Base-by-base conservation (phyloP, 179 eudicot genomes). In the Beta macrorhiza region DNA sequence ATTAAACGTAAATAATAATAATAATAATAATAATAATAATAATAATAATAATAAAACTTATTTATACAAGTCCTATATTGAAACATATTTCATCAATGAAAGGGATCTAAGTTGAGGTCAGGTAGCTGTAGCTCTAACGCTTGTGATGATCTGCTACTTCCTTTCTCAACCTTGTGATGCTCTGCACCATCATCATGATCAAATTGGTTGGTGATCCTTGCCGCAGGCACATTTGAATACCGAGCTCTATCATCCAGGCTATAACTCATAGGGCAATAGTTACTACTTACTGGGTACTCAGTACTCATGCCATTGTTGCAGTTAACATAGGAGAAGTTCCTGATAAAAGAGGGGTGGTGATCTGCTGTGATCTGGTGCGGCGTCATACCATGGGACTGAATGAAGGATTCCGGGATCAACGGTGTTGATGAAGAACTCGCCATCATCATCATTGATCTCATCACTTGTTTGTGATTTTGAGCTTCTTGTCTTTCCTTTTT, bases 231-330 rank as follows among this genome's bases (percentile, higher is more conserved):
- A 83, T 53, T 20, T 7, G 62, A 64, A 19, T 55, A 20, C 14
- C 0, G 20, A 55, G 78, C 65, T 16, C 70, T 70, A 22, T 65
- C 79, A 32, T 65, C 64, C 67, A 57, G 4, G 0, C 62, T 69
- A 67, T 76, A 77, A 73, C 84, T 84, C 7, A 79, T 83, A 0
- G 81, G 79, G 84, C 86, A 84, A 16, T 57, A 84, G 5, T 62
- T 37, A 37, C 42, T 14, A 47, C 9, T 9, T 6, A 37, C 20
- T 12, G 67, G 20, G 9, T 17, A 56, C 68, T 61, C 6, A 44
- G 32, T 29, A 37, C 42, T 37, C 42, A 37, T 37, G 42, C 42
- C 42, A 37, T 37, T 37, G 1, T 37, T 37, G 42, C 42, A 37
- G 42, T 37, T 37, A 37, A 37, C 42, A 37, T 37, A 37, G 42